A percentile compares a stretch with the other conserved stretches of the same genome.
phyloP scores from a whole-genome alignment of 169 alveolate genomes.

The Cryptosporidium parvum region DNA sequence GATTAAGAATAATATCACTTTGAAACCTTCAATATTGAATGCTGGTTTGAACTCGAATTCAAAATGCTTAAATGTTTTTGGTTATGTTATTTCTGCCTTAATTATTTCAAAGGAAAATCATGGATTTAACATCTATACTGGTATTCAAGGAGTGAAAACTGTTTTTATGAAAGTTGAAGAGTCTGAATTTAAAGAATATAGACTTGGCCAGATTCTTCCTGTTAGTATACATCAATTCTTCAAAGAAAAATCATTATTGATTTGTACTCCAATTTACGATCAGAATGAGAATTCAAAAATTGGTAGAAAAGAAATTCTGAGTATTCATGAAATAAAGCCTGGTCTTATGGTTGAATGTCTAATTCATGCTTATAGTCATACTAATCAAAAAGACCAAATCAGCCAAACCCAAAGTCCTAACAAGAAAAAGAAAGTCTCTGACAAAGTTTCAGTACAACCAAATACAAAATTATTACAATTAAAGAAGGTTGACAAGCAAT shows the following conservation, averaged over 20 bases:
- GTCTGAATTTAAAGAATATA: background rate
- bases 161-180: conserved; percentile 34
- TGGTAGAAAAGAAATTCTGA: conserved; percentile 24
- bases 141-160: conserved; percentile 34
- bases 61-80: conserved; percentile 23
- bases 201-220: conserved; percentile 45
- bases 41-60: conserved; percentile 62
- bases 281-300: background rate
- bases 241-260: conserved; percentile 17
- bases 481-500: conserved; percentile 15
- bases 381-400: background rate
- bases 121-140: conserved; percentile 27
- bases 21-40: conserved; percentile 63
- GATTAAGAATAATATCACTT: conserved; percentile 23
- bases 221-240: background rate
- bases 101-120: conserved; percentile 51
- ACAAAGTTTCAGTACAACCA: conserved; percentile 31
- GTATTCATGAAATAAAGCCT: conserved; percentile 60
- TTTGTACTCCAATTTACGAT: conserved; percentile 28
- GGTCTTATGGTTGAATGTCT: conserved; percentile 55
- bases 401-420: background rate
- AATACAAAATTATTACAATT: conserved; percentile 35
- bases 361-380: conserved; percentile 32
- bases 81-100: conserved; percentile 43
- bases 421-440: conserved; percentile 31